Percentiles rank a stretch among this genome's conserved stretches.
phyloP scores from a whole-genome alignment of 371 early-diverging fungal genomes.

The Syncephalis fuscata region DNA sequence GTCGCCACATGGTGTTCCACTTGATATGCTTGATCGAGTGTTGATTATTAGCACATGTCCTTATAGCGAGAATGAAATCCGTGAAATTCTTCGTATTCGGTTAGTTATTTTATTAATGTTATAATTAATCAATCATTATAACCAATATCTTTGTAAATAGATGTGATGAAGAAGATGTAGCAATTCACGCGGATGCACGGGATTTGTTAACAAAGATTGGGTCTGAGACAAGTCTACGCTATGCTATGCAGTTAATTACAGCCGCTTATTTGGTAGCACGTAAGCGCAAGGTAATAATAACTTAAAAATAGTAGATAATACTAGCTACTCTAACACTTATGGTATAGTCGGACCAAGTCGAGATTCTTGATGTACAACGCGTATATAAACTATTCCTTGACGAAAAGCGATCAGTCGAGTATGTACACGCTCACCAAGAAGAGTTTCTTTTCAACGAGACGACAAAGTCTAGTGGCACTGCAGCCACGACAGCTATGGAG shows the following conservation, averaged over 20 bases:
- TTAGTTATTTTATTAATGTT: conserved; percentile 5
- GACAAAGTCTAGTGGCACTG: too few species aligned
- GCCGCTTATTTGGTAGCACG: conserved; percentile 75
- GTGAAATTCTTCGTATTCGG: conserved; percentile 79
- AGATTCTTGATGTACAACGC: conserved; percentile 78
- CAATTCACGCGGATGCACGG: conserved; percentile 85
- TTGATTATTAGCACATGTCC: conserved; percentile 83
- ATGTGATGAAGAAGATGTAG: conserved; percentile 93
- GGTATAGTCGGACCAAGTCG: conserved; percentile 59
- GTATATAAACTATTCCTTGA: conserved; percentile 91
- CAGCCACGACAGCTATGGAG: too few species aligned
- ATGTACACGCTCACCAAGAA: conserved; percentile 74
- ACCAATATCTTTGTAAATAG: conserved; percentile 9
- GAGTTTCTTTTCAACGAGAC: conserved; percentile 72
- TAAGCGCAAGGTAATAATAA: conserved; percentile 56
- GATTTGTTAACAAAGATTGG: conserved; percentile 85
- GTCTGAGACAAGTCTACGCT: conserved; percentile 82
- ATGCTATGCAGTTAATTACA: conserved; percentile 94
- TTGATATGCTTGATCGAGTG: conserved; percentile 90
- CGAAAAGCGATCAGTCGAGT: conserved; percentile 91
- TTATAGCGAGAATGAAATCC: conserved; percentile 75
- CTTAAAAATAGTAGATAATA: neutral
- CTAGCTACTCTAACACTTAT: neutral
- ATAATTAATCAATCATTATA: neutral
- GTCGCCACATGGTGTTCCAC: conserved; percentile 93